phyloP scores from a whole-genome alignment of 345 rosid species.

The Xanthoceras sorbifolium region DNA sequence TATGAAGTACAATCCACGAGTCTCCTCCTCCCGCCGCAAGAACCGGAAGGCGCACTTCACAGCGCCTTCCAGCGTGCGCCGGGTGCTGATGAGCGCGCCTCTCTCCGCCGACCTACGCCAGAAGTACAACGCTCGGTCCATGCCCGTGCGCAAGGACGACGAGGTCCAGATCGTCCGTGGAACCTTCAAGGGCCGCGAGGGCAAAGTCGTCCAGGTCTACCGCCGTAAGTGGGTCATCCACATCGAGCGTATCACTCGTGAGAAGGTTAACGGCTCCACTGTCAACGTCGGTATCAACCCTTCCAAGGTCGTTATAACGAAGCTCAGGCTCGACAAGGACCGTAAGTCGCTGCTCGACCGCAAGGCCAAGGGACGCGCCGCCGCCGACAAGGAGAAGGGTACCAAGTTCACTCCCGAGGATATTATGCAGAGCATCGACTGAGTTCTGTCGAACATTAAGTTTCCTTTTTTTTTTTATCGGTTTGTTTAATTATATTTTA shows the following conservation, averaged over 20 bases:
- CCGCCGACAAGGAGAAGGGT: constrained; percentile 81
- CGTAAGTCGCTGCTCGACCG: constrained; percentile 68
- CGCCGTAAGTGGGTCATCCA: constrained; percentile 85
- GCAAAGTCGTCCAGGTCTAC: constrained; percentile 75
- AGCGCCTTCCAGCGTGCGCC: constrained; percentile 72
- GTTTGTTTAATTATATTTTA: background rate
- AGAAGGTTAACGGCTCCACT: constrained; percentile 81
- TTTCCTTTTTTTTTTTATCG: background rate
- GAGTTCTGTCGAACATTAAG: background rate
- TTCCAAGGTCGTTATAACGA: constrained; percentile 68
- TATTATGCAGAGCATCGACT: constrained; percentile 78
- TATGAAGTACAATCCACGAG: constrained; percentile 82
- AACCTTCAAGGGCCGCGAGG: constrained; percentile 79
- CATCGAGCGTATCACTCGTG: constrained; percentile 74
- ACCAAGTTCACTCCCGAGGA: constrained; percentile 74
- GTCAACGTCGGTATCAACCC: constrained; percentile 79
- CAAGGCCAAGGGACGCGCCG: constrained; percentile 79
- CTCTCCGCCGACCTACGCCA: constrained; percentile 69
- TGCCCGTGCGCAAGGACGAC: constrained; percentile 83
- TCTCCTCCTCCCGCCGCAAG: constrained; percentile 76
- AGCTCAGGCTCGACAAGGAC: constrained; percentile 78
- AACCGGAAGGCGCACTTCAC: constrained; percentile 79
- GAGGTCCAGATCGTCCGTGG: constrained; percentile 84
- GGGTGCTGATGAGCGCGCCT: constrained; percentile 72
- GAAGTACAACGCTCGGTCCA: constrained; percentile 78